Evolutionary conservation across 108 stramenopile species (phyloP).

Genomic region (Cyclotella kingstonii): DNA sequence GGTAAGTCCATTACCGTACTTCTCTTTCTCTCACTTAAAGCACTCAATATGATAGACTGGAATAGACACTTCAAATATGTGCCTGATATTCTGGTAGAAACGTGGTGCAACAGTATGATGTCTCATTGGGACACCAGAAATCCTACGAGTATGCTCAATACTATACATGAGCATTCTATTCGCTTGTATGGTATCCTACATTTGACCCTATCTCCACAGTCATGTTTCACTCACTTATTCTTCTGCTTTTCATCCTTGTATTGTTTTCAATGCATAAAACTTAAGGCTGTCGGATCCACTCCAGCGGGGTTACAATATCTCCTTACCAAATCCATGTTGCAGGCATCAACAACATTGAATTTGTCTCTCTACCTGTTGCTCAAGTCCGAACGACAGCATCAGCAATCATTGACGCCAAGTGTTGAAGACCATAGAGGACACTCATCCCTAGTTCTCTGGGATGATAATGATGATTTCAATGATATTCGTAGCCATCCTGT

Average conservation of each 20-base stretch:
- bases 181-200: constrained; percentile 71
- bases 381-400: constrained; percentile 50
- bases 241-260: constrained; percentile 2
- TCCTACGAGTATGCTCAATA: constrained; percentile 68
- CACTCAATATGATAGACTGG: constrained; percentile 82
- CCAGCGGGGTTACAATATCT: constrained; percentile 67
- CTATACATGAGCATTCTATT: constrained; percentile 36
- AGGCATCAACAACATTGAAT: constrained; percentile 72
- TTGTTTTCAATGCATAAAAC: background rate
- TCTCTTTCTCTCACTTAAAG: constrained; percentile 4
- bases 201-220: background rate
- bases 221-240: constrained; percentile 17
- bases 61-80: constrained; percentile 38
- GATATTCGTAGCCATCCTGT: constrained; percentile 75
- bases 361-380: constrained; percentile 75
- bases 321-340: constrained; percentile 64
- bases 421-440: background rate
- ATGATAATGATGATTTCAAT: constrained; percentile 18
- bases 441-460: constrained; percentile 12
- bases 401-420: background rate
- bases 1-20: constrained; percentile 43
- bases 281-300: constrained; percentile 78
- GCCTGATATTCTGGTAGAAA: constrained; percentile 76
- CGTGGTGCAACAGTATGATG: constrained; percentile 65
- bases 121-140: constrained; percentile 45